Percentiles rank a stretch among this genome's conserved stretches.
phyloP scores from a whole-genome alignment of 2,329 filamentous ascomycete genomes.

The Fusarium protoensiforme region DNA sequence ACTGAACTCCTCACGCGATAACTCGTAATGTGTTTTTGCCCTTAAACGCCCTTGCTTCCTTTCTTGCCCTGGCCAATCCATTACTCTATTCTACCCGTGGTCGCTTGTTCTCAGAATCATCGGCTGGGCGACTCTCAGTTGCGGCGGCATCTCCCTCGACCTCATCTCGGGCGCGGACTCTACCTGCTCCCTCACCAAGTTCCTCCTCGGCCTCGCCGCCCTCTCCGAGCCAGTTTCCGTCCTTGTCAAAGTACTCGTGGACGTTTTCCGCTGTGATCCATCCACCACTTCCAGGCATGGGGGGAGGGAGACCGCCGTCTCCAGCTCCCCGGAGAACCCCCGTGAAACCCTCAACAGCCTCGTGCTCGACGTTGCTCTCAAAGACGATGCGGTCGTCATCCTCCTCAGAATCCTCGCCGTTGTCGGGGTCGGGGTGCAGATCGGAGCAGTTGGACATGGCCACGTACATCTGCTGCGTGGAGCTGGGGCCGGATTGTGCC shows the following conservation, averaged over 20 bases:
- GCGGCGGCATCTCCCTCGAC: conserved; percentile 58
- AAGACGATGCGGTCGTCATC: conserved; percentile 68
- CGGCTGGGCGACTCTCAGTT: conserved; percentile 54
- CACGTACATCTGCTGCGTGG: conserved; percentile 64
- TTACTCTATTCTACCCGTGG: conserved; percentile 60
- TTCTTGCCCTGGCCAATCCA: not conserved
- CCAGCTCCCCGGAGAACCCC: conserved; percentile 63
- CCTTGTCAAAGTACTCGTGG: conserved; percentile 81
- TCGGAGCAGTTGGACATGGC: conserved; percentile 81
- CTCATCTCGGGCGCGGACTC: conserved; percentile 65
- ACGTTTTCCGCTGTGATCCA: conserved; percentile 96
- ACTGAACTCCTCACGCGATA: conserved; percentile 11
- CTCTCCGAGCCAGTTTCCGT: conserved; percentile 78
- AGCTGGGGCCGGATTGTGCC: conserved; percentile 35
- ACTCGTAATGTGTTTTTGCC: conserved; percentile 9
- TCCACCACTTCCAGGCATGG: conserved; percentile 78
- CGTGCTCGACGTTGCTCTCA: conserved; percentile 61
- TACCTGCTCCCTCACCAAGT: conserved; percentile 73
- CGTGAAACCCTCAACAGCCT: conserved; percentile 66
- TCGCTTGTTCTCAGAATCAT: conserved; percentile 59
- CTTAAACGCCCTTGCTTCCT: conserved; percentile 40
- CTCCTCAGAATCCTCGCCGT: conserved; percentile 67
- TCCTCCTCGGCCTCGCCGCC: conserved; percentile 56
- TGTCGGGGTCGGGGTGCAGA: conserved; percentile 76
- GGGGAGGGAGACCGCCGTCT: conserved; percentile 68